phyloP scores from a whole-genome alignment of 345 rosid genomes.

The Kernera saxatilis region DNA sequence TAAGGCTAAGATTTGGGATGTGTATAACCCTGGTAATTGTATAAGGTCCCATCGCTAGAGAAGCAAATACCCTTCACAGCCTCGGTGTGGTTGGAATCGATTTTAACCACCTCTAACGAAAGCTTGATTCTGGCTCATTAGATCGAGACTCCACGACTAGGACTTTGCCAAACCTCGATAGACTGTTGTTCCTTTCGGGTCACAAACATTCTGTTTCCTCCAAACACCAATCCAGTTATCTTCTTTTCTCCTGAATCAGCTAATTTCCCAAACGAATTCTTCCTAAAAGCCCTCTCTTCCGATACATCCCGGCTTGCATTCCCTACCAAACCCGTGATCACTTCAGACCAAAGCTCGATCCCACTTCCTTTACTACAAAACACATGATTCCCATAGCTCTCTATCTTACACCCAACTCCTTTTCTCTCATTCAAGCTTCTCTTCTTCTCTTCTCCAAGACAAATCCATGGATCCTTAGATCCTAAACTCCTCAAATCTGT shows the following conservation, averaged over 20 bases:
- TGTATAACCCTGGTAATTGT: not conserved
- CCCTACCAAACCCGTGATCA: slow-evolving; percentile 38
- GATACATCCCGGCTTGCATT: slow-evolving; percentile 35
- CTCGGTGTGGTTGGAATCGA: not conserved
- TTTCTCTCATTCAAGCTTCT: slow-evolving; percentile 57
- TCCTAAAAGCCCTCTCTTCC: slow-evolving; percentile 60
- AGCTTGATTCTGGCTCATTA: not conserved
- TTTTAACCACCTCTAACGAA: not conserved
- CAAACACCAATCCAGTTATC: slow-evolving; percentile 66
- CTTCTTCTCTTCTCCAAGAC: slow-evolving; percentile 58
- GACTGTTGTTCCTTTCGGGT: slow-evolving; percentile 64
- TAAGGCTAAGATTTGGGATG: slow-evolving; percentile 15
- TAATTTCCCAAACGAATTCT: slow-evolving; percentile 55
- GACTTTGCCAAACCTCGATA: slow-evolving; percentile 90
- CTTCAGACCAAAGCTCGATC: slow-evolving; percentile 83
- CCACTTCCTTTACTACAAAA: slow-evolving; percentile 66
- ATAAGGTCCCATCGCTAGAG: not conserved
- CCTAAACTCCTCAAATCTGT: slow-evolving; percentile 65
- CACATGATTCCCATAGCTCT: slow-evolving; percentile 74
- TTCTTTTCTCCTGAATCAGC: slow-evolving; percentile 51
- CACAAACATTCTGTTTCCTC: slow-evolving; percentile 81
- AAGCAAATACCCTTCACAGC: not conserved
- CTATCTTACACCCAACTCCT: slow-evolving; percentile 73
- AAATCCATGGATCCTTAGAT: slow-evolving; percentile 48
- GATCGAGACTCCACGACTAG: slow-evolving; percentile 29